Evolutionary conservation across 192 early-diverging fungal species (phyloP), one percentile per base, ranked within the genome.

Genomic region (Coemansia sp.): DNA sequence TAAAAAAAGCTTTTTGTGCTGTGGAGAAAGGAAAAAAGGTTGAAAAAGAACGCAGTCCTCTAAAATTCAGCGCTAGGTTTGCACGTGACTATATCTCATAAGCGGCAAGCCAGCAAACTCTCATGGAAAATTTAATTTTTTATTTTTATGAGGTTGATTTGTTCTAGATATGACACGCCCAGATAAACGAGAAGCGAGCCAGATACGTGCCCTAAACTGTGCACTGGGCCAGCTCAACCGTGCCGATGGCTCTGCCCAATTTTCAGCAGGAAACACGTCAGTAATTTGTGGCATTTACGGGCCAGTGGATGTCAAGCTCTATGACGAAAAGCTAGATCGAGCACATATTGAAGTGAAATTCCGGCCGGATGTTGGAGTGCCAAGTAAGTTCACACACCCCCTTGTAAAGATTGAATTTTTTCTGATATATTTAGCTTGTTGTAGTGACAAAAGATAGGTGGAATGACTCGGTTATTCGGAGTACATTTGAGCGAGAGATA

Each of bases 311-410:
- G 91, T 92, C 21, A 85, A 81, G 54, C 43, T 93, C 7, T 84
- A 87, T 13, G 94, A 97, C 53, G 94, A 96, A 68, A 85, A 90
- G 57, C 63, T 97, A 13, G 93, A 98, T 62, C 87, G 84, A 50
- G 91, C 96, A 0, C 83, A 82, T 13, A 61, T 98, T 5, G 90
- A 94, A 35, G 89, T 98, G 12, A 69, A 87, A 19, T 84, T 86
- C 14, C 84, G 87, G 23, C 87, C 92, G 8, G 70, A 81, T 9
- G 72, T 82, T 19, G 91, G 91, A 1, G 51, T 72, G 3, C 68
- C 88, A 8, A 58, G 50, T 52, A 52, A 52, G 50, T 52, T 23
- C 14, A 5, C 31, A 33, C 7, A 18, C 6, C 16, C n/a, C 31
- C 18, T 18, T 48, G 14, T 14, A 4, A 12, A 31, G 16, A 48